Base-by-base conservation (phyloP, 768 basidiomycete species). In the Tulasnella sp. region DNA sequence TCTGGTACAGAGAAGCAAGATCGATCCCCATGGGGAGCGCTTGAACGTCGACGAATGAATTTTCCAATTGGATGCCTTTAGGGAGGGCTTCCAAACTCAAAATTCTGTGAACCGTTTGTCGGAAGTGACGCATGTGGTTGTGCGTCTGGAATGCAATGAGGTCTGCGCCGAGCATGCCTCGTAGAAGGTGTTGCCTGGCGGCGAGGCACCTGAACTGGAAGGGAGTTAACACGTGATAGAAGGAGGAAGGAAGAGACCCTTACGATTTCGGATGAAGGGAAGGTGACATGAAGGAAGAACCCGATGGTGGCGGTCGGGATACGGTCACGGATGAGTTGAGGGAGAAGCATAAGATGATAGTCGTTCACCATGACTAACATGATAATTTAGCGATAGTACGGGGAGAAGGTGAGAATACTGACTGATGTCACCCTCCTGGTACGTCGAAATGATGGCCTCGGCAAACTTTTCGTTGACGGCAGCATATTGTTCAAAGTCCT, bases 231-330 rank as follows among this genome's bases (percentile, higher is more conserved):
- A 11, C 25, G 50, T 27, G 3, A 15, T 15, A 12, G 25, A 14
- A 45, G 55, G 5, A 29, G n/a, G 23, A 25, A 14, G 12, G 25
- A n/a, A 19, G 2, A 58, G 31, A 34, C 6, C 37, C 35, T 32
- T 14, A 52, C 52, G 11, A 96, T 93, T 69, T 98, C 94, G 25
- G 87, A 90, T 39, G 82, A 85, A 2, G 93, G 94, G 72, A 96
- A 97, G 2, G 94, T 88, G 56, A 93, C 91, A 67, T 97, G 94
- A 70, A 96, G 79, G 77, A 98, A 98, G 78, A 97, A 96, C 2
- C 86, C 89, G 63, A 90, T 86, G 34, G 82, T 79, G 0, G 81
- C 79, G 17, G 75, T 73, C 67, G 82, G 67, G 68, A 89, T 67
- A 65, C 75, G 61, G 25, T 81, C 75, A 49, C 93, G 83, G 27